Base-by-base conservation (phyloP, 108 stramenopile species). In the Cyclotella cryptica region DNA sequence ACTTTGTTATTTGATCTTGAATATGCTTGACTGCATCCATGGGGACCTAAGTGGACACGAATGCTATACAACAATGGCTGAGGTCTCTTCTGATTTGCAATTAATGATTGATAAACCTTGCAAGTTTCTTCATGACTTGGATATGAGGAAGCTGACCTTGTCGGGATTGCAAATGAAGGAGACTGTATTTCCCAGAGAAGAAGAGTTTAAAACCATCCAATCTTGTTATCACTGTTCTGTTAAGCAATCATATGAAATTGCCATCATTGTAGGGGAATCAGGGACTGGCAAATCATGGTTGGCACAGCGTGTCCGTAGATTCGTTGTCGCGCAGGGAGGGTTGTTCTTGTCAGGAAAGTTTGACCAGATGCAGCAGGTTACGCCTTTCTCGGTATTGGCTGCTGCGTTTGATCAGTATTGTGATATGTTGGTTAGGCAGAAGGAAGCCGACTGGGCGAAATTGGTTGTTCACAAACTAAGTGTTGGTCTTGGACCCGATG, bases 381-480 rank as follows among this genome's bases (percentile, higher is more conserved):
- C 3, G 9, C 75, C 77, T n/a, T 41, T 78, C 30, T 52, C 71
- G 1, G 62, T 62, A 12, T 24, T 78, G 19, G 71, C 49, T 9
- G 51, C 65, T 17, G 49, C 69, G 15, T 78, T 72, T 27, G 17
- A 71, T 49, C 21, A 72, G 41, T 78, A 72, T 44, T 78, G 77
- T 64, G 66, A 69, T 44, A 10, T 28, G 17, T 47, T 76, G 26
- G 24, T 44, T 10, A 52, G 14, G n/a, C 19, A 59, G 9, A 54
- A 44, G 39, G 45, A 70, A 27, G 10, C 57, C 15, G 21, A 22
- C 21, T 65, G n/a, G 35, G 71, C 62, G 0, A 52, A 45, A 41
- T 35, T 29, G 39, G 12, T 72, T 3, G 40, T 62, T 8, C 1
- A 12, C 15, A 42, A 40, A 0, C 30, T 78, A 8, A 49, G 43